phyloP scores from a whole-genome alignment of 805 yeast species.

The Martiniozyma abietophila region DNA sequence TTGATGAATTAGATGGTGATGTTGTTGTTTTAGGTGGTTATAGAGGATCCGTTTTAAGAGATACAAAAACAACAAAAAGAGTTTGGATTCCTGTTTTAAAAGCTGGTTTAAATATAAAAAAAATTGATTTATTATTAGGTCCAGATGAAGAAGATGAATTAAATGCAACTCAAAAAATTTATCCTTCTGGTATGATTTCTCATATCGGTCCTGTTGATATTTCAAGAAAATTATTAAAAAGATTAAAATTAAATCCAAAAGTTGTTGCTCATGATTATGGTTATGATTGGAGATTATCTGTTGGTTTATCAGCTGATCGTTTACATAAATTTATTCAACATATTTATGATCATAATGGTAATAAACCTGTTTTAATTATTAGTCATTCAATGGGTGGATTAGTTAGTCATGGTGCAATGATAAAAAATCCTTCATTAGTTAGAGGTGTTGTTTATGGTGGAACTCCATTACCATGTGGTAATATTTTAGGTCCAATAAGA shows the following conservation, averaged over 20 bases:
- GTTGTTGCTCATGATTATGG: constrained; percentile 66
- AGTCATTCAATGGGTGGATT: constrained; percentile 96
- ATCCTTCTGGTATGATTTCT: constrained; percentile 68
- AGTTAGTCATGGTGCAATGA: constrained; percentile 72
- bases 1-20: constrained; percentile 63
- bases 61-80: constrained; percentile 50
- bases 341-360: constrained; percentile 36
- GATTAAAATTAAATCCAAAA: constrained; percentile 44
- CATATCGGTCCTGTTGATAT: constrained; percentile 87
- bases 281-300: constrained; percentile 88
- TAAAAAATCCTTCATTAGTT: constrained; percentile 54
- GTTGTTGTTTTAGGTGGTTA: constrained; percentile 80
- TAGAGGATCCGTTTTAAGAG: constrained; percentile 72
- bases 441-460: constrained; percentile 78
- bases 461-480: constrained; percentile 74
- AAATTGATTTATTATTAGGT: constrained; percentile 62
- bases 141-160: constrained; percentile 64
- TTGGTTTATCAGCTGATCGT: constrained; percentile 43
- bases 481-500: constrained; percentile 77
- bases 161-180: constrained; percentile 39
- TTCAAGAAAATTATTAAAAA: constrained; percentile 49
- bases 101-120: constrained; percentile 71
- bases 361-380: constrained; percentile 57
- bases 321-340: constrained; percentile 39
- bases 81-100: constrained; percentile 78